A percentile compares a stretch with the other conserved stretches of the same genome.
phyloP scores from a whole-genome alignment of 495 filamentous ascomycete species.

The Annulohypoxylon bovei region DNA sequence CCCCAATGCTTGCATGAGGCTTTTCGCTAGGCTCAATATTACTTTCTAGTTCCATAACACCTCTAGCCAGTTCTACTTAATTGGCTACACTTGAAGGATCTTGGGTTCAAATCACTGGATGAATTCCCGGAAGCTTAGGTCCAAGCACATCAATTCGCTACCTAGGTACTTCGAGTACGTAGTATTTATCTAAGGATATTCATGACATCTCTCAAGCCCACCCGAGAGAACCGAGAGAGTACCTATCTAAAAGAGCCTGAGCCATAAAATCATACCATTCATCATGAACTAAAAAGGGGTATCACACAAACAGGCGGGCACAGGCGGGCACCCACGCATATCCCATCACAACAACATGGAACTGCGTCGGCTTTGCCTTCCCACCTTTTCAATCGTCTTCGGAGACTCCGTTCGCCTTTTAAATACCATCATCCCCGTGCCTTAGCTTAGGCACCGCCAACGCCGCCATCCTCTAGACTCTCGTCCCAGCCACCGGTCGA shows the following conservation, averaged over 20 bases:
- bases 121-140: too few relatives aligned
- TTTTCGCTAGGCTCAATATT: not conserved
- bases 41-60: not conserved
- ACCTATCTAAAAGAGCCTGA: not conserved
- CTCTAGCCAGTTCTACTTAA: too few relatives aligned
- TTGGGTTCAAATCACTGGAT: too few relatives aligned
- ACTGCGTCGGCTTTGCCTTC: not conserved
- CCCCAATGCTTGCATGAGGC: not conserved
- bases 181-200: not conserved
- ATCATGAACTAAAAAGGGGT: slow-evolving; percentile 7
- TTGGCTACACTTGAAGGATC: too few relatives aligned
- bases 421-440: not conserved
- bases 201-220: not conserved
- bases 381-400: not conserved
- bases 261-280: slow-evolving; percentile 6
- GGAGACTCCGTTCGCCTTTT: not conserved
- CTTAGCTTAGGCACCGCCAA: slow-evolving; percentile 50
- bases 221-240: not conserved
- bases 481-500: slow-evolving; percentile 81
- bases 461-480: slow-evolving; percentile 60
- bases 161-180: not conserved
- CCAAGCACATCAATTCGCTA: not conserved
- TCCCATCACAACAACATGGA: not conserved
- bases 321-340: not conserved
- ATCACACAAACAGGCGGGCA: slow-evolving; percentile 6